phyloP scores from a whole-genome alignment of 139 green algal genomes.

The Zygnema cylindricum region DNA sequence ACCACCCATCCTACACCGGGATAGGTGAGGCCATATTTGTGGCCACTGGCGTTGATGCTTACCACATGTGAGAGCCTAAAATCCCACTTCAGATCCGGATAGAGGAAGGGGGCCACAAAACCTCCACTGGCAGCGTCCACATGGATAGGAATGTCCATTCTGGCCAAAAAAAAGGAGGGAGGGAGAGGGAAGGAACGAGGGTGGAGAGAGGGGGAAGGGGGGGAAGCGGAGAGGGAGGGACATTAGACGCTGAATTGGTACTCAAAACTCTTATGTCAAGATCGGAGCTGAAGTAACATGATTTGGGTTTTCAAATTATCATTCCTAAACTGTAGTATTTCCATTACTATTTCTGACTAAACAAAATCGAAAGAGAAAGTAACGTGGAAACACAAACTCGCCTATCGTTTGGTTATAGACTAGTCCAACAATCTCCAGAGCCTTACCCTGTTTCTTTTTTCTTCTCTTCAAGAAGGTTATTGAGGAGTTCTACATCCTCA shows the following conservation, averaged over 20 bases:
- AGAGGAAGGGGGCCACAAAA: constrained; percentile 65
- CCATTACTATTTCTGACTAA: not conserved
- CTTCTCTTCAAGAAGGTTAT: constrained; percentile 48
- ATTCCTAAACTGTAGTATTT: not conserved
- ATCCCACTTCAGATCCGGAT: constrained; percentile 65
- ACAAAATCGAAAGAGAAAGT: not conserved
- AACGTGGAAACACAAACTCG: not conserved
- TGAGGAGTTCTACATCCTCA: constrained; percentile 57
- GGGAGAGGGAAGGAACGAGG: constrained; percentile 6
- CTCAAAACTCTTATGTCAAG: too few species aligned
- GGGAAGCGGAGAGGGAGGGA: too few species aligned
- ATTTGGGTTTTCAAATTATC: not conserved
- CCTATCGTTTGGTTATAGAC: not conserved
- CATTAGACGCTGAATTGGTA: too few species aligned
- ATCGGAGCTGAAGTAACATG: too few species aligned
- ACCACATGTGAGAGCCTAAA: constrained; percentile 63
- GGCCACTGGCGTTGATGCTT: constrained; percentile 60
- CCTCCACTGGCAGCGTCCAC: constrained; percentile 66
- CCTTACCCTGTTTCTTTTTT: constrained; percentile 53
- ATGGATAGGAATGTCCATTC: constrained; percentile 63
- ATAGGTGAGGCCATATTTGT: constrained; percentile 67
- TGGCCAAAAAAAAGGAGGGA: constrained; percentile 25
- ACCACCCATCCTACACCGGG: constrained; percentile 63
- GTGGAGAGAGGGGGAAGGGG: constrained; percentile 27
- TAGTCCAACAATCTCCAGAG: constrained; percentile 3